Evolutionary conservation across 1,284 basidiomycete genomes (phyloP).

Genomic region (Sanghuangporus sanghuang): DNA sequence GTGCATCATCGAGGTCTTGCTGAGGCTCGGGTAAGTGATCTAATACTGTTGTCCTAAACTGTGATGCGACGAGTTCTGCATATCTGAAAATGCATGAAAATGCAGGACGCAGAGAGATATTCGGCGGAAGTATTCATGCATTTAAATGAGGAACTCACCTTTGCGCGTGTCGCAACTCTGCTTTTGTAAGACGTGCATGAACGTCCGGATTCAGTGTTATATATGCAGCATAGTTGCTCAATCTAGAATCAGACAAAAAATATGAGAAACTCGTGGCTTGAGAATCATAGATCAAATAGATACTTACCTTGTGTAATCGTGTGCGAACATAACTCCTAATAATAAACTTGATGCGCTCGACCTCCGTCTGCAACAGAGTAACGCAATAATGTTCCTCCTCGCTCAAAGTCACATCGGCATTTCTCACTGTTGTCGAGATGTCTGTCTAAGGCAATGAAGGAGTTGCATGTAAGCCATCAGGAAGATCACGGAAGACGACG

Average conservation of each 20-base stretch:
- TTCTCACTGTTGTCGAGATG: conserved; percentile 60
- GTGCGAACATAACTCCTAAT: conserved; percentile 85
- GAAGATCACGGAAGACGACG: background rate
- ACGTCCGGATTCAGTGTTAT: conserved; percentile 58
- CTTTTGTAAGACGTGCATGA: conserved; percentile 69
- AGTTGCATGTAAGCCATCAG: background rate
- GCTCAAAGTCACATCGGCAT: conserved; percentile 72
- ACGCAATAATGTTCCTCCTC: conserved; percentile 91
- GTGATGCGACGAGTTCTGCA: conserved; percentile 64
- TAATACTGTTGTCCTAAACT: conserved; percentile 70
- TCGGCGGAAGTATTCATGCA: background rate
- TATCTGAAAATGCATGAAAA: conserved; percentile 45
- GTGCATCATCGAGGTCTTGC: conserved; percentile 66
- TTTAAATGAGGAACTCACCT: conserved; percentile 37
- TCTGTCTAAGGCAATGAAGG: background rate
- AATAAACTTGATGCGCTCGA: conserved; percentile 88
- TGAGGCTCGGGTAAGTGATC: conserved; percentile 75
- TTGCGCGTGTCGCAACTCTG: conserved; percentile 75
- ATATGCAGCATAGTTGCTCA: conserved; percentile 77
- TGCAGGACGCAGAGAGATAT: background rate
- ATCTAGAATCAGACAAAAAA: conserved; percentile 49
- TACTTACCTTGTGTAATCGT: conserved; percentile 73
- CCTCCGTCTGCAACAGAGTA: conserved; percentile 87
- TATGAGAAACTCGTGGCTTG: conserved; percentile 1
- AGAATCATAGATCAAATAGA: background rate